These are phyloP conservation scores for Xerocomus brunneocitrinus DNA, from an alignment of 768 basidiomycete species.

Conservation along the genomic window DNA sequence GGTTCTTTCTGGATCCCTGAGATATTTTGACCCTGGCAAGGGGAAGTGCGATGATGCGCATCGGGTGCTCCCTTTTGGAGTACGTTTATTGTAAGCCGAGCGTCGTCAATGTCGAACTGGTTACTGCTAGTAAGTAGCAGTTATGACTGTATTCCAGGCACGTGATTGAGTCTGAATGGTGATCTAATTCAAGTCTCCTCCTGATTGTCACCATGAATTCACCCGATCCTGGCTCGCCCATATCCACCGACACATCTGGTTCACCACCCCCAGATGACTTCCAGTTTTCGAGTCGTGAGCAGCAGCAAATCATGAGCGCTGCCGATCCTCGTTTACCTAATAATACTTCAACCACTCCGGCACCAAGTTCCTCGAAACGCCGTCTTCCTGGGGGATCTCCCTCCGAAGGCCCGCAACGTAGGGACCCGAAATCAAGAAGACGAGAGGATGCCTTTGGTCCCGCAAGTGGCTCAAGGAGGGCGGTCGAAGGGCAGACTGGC, in stretches of 20 bases:
- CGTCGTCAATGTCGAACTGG: background rate
- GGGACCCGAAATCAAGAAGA: constrained; percentile 49
- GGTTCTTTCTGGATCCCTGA: constrained; percentile 7
- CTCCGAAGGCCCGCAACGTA: constrained; percentile 38
- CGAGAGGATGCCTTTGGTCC: constrained; percentile 38
- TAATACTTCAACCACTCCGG: constrained; percentile 14
- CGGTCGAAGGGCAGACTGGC: constrained; percentile 21
- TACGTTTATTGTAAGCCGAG: constrained; percentile 9
- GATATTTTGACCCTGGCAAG: constrained; percentile 26
- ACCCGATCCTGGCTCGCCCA: constrained; percentile 34
- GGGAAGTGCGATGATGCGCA: constrained; percentile 49
- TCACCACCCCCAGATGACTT: constrained; percentile 36
- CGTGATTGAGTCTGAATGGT: constrained; percentile 11
- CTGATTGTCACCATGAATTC: constrained; percentile 30
- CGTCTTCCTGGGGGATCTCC: constrained; percentile 47
- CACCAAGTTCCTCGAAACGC: constrained; percentile 42
- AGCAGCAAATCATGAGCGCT: constrained; percentile 21
- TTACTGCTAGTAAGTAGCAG: no score
- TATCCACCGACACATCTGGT: constrained; percentile 35
- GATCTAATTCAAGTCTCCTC: no score
- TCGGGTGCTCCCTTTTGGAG: constrained; percentile 19
- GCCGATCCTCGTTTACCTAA: constrained; percentile 18
- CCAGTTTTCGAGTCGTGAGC: constrained; percentile 28
- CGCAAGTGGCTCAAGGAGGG: constrained; percentile 20
- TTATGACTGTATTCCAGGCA: constrained; percentile 8